Conservation (phyloP, 768 basidiomycete species). For the Boletus edulis region DNA sequence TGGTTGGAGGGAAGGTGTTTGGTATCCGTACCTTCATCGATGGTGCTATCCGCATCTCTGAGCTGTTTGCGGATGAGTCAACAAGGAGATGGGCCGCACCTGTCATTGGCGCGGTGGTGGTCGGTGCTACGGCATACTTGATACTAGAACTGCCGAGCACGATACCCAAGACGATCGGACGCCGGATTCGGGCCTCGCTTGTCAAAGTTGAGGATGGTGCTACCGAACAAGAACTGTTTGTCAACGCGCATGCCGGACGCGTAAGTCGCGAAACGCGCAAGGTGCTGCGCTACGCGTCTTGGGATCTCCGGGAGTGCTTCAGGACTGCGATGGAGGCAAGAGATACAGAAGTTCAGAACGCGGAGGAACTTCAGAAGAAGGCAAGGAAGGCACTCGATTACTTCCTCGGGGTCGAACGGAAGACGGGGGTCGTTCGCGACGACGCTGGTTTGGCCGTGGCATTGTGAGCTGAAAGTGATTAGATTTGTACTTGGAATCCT, state of each 20-base stretch:
- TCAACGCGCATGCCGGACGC: slow-evolving; percentile 65
- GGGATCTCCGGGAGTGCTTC: slow-evolving; percentile 87
- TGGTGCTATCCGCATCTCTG: slow-evolving; percentile 67
- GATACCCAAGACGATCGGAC: slow-evolving; percentile 87
- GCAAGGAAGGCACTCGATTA: slow-evolving; percentile 69
- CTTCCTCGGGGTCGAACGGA: slow-evolving; percentile 54
- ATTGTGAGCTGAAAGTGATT: slow-evolving; percentile 3
- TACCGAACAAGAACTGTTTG: slow-evolving; percentile 55
- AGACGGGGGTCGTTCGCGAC: slow-evolving; percentile 40
- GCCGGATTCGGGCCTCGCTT: slow-evolving; percentile 71
- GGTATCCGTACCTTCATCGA: slow-evolving; percentile 78
- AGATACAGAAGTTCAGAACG: slow-evolving; percentile 68
- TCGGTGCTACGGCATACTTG: slow-evolving; percentile 78
- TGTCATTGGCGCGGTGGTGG: slow-evolving; percentile 68
- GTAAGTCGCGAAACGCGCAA: slow-evolving; percentile 87
- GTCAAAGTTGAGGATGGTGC: slow-evolving; percentile 42
- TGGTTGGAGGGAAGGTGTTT: slow-evolving; percentile 82
- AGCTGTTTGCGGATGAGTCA: slow-evolving; percentile 77
- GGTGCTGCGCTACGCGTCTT: slow-evolving; percentile 85
- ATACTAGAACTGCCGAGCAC: slow-evolving; percentile 84
- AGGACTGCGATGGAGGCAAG: slow-evolving; percentile 76
- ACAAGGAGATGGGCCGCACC: slow-evolving; percentile 88
- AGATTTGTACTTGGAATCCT: neutral
- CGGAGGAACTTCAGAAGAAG: slow-evolving; percentile 73
- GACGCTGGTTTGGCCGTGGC: slow-evolving; percentile 20